phyloP scores from a whole-genome alignment of 768 basidiomycete genomes.

The Tephrocybe sp. region DNA sequence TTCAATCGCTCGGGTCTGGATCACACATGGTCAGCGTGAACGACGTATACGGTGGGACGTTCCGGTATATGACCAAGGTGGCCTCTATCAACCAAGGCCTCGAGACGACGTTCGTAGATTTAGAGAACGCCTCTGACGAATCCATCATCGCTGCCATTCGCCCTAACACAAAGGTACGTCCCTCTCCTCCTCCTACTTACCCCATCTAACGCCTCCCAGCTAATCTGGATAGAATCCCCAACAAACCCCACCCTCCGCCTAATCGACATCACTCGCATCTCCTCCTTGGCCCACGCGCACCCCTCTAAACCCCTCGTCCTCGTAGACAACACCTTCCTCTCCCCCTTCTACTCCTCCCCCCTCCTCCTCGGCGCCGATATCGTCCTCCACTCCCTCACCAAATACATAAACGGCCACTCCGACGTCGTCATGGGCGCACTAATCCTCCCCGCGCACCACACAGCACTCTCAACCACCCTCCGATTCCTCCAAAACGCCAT shows the following conservation, averaged over 20 bases:
- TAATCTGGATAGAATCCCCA: constrained; percentile 94
- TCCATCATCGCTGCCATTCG: constrained; percentile 63
- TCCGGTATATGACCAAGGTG: constrained; percentile 77
- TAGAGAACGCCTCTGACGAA: constrained; percentile 69
- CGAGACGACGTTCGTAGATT: constrained; percentile 77
- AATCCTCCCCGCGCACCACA: constrained; percentile 62
- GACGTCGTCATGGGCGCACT: constrained; percentile 91
- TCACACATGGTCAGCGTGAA: constrained; percentile 87
- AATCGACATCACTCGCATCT: constrained; percentile 76
- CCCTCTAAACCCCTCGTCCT: constrained; percentile 73
- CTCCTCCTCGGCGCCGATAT: constrained; percentile 84
- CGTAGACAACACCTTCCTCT: constrained; percentile 94
- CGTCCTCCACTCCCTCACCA: constrained; percentile 81
- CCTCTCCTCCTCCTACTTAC: neutral
- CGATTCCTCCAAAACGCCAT: constrained; percentile 90
- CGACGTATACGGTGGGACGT: constrained; percentile 94
- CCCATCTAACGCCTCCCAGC: constrained; percentile 37
- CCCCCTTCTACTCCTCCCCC: constrained; percentile 88
- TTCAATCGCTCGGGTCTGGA: constrained; percentile 70
- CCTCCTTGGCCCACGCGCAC: constrained; percentile 61
- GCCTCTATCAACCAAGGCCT: constrained; percentile 61
- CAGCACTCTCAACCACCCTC: constrained; percentile 51
- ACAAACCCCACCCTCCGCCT: constrained; percentile 94
- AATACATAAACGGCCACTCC: constrained; percentile 93
- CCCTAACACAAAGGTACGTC: constrained; percentile 77